phyloP scores from a whole-genome alignment of 2,329 filamentous ascomycete species.

The Tympanopsis confertula region DNA sequence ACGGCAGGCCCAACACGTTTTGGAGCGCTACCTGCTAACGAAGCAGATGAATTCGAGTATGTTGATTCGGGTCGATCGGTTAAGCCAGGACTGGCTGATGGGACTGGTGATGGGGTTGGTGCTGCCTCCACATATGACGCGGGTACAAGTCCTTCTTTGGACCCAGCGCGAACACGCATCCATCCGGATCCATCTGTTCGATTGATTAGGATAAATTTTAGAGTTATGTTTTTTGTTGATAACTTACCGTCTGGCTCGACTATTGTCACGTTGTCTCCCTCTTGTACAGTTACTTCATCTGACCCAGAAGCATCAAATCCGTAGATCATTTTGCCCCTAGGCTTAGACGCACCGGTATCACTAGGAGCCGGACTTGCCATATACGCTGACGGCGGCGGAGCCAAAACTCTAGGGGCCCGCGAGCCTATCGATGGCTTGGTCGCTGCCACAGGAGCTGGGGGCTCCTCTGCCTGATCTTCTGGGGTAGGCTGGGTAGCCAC shows the following conservation, averaged over 20 bases:
- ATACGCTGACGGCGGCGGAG: slow-evolving; percentile 76
- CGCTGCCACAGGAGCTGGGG: slow-evolving; percentile 14
- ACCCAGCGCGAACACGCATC: slow-evolving; percentile 69
- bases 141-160: slow-evolving; percentile 75
- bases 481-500: slow-evolving; percentile 7
- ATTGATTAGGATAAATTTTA: slow-evolving; percentile 2
- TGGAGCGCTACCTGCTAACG: slow-evolving; percentile 37
- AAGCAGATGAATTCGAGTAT: slow-evolving; percentile 68
- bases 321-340: slow-evolving; percentile 81
- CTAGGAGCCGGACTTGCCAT: slow-evolving; percentile 43
- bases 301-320: slow-evolving; percentile 68
- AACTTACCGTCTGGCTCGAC: slow-evolving; percentile 74
- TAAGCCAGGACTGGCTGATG: slow-evolving; percentile 24
- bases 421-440: slow-evolving; percentile 9
- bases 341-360: slow-evolving; percentile 30
- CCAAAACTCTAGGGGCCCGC: slow-evolving; percentile 65
- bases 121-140: slow-evolving; percentile 69
- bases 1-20: slow-evolving; percentile 45
- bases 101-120: slow-evolving; percentile 28
- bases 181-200: slow-evolving; percentile 75
- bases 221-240: slow-evolving; percentile 15
- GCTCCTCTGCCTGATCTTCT: slow-evolving; percentile 18
- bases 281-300: slow-evolving; percentile 70
- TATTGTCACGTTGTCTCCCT: slow-evolving; percentile 67
- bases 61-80: slow-evolving; percentile 55